Evolutionary conservation across 768 basidiomycete species (phyloP), one percentile per base, ranked within the genome.

Genomic region (Pluteus cervinus): DNA sequence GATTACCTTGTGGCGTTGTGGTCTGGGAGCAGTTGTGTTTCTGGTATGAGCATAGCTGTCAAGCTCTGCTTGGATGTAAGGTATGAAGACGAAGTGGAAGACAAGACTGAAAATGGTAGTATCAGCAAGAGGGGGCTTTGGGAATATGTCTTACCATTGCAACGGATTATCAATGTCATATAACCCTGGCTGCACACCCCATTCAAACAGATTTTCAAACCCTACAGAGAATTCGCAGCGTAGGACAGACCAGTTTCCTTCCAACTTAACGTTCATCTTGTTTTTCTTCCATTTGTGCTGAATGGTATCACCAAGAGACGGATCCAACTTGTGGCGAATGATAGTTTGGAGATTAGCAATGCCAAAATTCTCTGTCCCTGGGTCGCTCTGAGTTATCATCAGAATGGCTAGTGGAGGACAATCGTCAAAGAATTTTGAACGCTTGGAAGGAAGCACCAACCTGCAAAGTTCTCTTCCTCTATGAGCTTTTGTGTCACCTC

Each of bases 331-430:
- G 5, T 73, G 71, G 0, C 63, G 58, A 0, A 68, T 45, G 0
- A 46, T 22, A 0, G 72, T 70, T 0, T 73, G 68, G 0, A 49
- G 50, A 47, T 75, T 74, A 1, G 71, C 73, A 20, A 72, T 53
- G 0, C 62, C 56, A 42, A 58, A 57, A 37, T 74, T 75, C 37
- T 73, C 68, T 0, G 50, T 33, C 0, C 69, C 70, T 1, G 50
- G 60, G 45, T 73, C 68, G 36, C 66, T 69, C 40, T 68, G 68
- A 0, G 68, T 69, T 0, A 67, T 41, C 0, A 72, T 42, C 0
- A 69, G 63, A 5, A 71, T 50, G 17, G 32, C 64, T 66, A 30
- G 10, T 25, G 5, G 16, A 14, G 17, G n/a, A n/a, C n/a, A n/a
- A n/a, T n/a, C n/a, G n/a, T 16, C 39, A 15, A 41, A 36, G 16